Base-by-base conservation (phyloP, 2,329 filamentous ascomycete genomes). In the Drechslerella stenobrocha region DNA sequence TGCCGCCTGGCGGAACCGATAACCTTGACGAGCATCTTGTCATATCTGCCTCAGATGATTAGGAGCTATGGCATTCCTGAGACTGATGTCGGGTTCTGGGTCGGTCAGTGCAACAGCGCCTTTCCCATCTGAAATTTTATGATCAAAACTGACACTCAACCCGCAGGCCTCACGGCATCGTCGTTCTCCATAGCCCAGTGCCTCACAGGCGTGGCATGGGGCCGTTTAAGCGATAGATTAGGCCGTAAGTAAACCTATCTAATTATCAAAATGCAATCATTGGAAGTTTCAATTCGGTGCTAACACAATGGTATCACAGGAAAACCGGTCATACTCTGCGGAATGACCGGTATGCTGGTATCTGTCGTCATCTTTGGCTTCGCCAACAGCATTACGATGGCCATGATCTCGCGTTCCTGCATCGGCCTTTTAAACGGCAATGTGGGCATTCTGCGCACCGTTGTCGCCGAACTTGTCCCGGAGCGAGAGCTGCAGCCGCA, bases 391-490 rank as follows among this genome's bases (percentile, higher is more conserved):
- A 77, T 97, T 7, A 77, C 84, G 2, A 91, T 93, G 88, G 88
- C 91, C 0, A 86, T 98, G 37, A 75, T 81, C 2, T 83, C 89
- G 9, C 84, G 92, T 74, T 87, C 85, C 4, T 78, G 96, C n/a
- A 83, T 89, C 72, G 92, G 93, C 1, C 81, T 86, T 7, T 86
- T 88, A 44, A 96, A 96, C 74, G 93, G 92, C 55, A 97, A 96
- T 74, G 83, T 92, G n/a, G 88, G 93, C 1, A 96, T 96, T 69
- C 87, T 96, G 70, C 80, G 91, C 71, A 95, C 90, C 13, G 90
- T 93, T 79, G 90, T 96, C 1, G 92, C 92, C 0, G 92, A 96
- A 76, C 85, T 96, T 81, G 90, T 96, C 1, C 88, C 90, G 0
- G 85, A 93, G 75, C 90, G 83, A 75, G 87, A 90, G 63, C 67